Evolutionary conservation across 2,329 filamentous ascomycete species (phyloP).

Genomic region (Pseudofabraea citricarpa): DNA sequence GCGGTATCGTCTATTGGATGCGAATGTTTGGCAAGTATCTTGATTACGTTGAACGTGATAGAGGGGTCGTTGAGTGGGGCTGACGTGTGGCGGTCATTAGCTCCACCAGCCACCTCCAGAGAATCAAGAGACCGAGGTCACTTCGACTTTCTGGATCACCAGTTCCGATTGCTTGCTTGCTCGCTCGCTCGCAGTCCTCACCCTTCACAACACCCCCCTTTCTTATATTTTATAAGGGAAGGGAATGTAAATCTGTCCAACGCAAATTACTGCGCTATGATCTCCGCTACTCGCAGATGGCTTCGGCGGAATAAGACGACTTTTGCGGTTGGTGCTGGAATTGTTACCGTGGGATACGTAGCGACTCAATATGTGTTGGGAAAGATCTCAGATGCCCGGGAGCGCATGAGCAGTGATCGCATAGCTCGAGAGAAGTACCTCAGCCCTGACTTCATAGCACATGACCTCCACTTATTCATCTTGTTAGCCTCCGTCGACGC

Average conservation of each 20-base stretch:
- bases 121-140: too few species aligned
- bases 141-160: too few species aligned
- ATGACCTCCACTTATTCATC: slow-evolving; percentile 12
- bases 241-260: slow-evolving; percentile 12
- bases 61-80: background rate
- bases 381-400: slow-evolving; percentile 88
- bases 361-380: slow-evolving; percentile 87
- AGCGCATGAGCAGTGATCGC: slow-evolving; percentile 94
- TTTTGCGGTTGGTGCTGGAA: slow-evolving; percentile 80
- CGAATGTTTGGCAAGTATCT: slow-evolving; percentile 3
- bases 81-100: background rate
- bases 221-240: background rate
- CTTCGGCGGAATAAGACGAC: slow-evolving; percentile 86
- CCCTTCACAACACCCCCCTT: background rate
- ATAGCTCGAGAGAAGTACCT: slow-evolving; percentile 94
- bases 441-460: background rate
- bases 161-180: too few species aligned
- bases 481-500: slow-evolving; percentile 74
- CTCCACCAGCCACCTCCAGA: too few species aligned
- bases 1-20: slow-evolving; percentile 1
- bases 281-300: slow-evolving; percentile 79
- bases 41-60: background rate
- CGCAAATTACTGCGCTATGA: slow-evolving; percentile 39
- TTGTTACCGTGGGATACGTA: slow-evolving; percentile 86
- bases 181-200: too few species aligned